Percentiles rank a stretch among this genome's conserved stretches.
Evolutionary conservation across 2,329 filamentous ascomycete genomes (phyloP).

Genomic region (Sarocladium strictum): DNA sequence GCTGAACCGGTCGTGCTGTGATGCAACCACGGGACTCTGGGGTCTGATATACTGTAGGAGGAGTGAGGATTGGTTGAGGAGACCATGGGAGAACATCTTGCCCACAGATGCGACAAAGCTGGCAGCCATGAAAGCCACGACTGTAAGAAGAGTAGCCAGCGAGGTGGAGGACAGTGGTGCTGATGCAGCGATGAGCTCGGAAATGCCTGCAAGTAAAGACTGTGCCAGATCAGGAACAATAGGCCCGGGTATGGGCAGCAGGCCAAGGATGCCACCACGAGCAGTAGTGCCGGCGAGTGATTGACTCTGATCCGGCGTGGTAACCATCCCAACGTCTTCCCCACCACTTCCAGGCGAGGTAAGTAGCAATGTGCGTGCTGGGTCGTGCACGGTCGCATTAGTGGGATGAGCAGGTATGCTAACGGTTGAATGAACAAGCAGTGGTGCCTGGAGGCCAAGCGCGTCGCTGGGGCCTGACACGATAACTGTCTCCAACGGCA

Average conservation of each 20-base stretch:
- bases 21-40: not conserved
- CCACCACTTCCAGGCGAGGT: not conserved
- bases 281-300: not conserved
- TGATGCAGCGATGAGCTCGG: not conserved
- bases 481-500: not conserved
- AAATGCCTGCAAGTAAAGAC: not conserved
- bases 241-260: not conserved
- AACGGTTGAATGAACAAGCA: not conserved
- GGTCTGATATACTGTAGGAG: not conserved
- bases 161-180: not conserved
- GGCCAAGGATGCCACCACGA: not conserved
- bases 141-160: not conserved
- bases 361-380: not conserved
- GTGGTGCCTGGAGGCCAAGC: not conserved
- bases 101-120: not conserved
- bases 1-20: not conserved
- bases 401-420: not conserved
- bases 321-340: not conserved
- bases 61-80: not conserved
- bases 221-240: not conserved
- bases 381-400: not conserved
- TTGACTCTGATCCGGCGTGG: not conserved
- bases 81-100: not conserved
- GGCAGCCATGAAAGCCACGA: not conserved
- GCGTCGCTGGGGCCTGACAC: not conserved